These are phyloP conservation scores for Chionographis japonica DNA, from an alignment of 106 monocot species.

Conservation along the genomic window DNA sequence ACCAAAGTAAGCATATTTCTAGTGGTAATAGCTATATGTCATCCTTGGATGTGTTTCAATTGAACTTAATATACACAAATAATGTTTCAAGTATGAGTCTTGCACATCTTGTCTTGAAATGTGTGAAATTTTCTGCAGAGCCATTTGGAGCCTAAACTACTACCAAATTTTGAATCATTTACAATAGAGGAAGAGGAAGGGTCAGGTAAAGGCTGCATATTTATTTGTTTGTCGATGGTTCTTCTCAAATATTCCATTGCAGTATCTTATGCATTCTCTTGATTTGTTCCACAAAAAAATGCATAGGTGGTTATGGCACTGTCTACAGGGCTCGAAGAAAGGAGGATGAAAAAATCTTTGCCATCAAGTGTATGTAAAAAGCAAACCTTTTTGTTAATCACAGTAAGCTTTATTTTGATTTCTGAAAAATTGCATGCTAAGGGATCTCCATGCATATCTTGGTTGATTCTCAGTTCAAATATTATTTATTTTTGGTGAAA, in stretches of 20 bases:
- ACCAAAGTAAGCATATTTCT: constrained; percentile 37
- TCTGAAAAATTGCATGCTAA: no score
- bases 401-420: background rate
- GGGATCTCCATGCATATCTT: no score
- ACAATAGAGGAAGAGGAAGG: constrained; percentile 92
- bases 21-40: background rate
- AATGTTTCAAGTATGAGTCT: background rate
- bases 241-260: background rate
- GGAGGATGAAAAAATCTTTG: constrained; percentile 83
- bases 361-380: constrained; percentile 79
- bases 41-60: background rate
- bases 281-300: background rate
- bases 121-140: constrained; percentile 32
- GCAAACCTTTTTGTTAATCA: background rate
- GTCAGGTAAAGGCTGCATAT: constrained; percentile 53
- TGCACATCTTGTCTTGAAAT: background rate
- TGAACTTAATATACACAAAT: background rate
- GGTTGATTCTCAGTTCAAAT: no score
- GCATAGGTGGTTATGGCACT: constrained; percentile 90
- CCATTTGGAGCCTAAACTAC: constrained; percentile 32
- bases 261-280: background rate
- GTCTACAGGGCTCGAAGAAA: constrained; percentile 84
- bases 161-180: constrained; percentile 79
- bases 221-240: background rate
- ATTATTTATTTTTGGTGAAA: no score